Conservation (phyloP, 139 green algal species). For the Mesotaenium endlicherianum region DNA sequence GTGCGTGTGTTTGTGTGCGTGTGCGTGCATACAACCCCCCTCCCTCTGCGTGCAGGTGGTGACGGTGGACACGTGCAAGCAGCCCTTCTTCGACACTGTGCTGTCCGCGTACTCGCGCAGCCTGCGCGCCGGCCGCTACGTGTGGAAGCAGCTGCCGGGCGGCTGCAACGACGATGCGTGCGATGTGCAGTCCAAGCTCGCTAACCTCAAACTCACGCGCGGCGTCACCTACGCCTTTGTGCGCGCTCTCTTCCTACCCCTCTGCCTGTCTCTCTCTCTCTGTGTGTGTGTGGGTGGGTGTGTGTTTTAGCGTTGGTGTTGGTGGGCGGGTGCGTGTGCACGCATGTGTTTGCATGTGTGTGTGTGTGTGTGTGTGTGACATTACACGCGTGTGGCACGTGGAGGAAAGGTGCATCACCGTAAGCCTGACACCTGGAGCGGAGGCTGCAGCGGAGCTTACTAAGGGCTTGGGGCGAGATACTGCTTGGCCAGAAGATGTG, state of each 20-base stretch:
- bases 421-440: background rate
- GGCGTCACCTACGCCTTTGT: slow-evolving; percentile 38
- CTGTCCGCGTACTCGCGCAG: background rate
- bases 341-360: background rate
- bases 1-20: background rate
- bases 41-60: background rate
- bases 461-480: too few species aligned
- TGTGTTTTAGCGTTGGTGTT: background rate
- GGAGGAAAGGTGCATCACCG: background rate
- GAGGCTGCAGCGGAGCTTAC: too few species aligned
- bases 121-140: background rate
- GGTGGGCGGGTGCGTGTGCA: background rate
- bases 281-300: background rate
- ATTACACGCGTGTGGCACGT: background rate
- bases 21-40: too few species aligned
- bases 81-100: slow-evolving; percentile 10
- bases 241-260: background rate
- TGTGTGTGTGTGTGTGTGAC: background rate
- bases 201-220: background rate
- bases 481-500: too few species aligned
- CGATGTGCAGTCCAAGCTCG: slow-evolving; percentile 5
- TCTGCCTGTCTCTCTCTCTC: background rate
- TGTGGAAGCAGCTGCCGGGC: background rate
- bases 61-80: background rate
- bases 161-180: slow-evolving; percentile 19